Conservation (phyloP, 2,329 filamentous ascomycete species). For the Aspergillus versicolor region DNA sequence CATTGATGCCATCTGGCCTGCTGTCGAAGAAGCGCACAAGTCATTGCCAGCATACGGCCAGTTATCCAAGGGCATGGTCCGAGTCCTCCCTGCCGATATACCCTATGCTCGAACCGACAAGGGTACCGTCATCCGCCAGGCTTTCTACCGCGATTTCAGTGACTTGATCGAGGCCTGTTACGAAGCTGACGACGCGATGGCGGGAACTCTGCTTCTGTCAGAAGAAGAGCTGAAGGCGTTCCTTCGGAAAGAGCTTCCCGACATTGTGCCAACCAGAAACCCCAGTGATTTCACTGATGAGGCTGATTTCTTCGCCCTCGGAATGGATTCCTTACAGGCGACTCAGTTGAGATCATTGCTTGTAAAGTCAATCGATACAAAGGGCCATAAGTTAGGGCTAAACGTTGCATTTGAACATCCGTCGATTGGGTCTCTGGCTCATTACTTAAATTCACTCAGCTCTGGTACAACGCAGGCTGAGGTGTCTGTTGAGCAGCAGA, state of each 20-base stretch:
- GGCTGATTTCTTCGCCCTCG: conserved; percentile 58
- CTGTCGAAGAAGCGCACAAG: conserved; percentile 53
- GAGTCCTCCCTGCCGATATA: conserved; percentile 47
- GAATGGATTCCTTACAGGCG: conserved; percentile 60
- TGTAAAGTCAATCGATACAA: conserved; percentile 50
- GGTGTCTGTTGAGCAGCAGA: conserved; percentile 42
- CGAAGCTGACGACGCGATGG: conserved; percentile 20
- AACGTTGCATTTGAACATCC: conserved; percentile 62
- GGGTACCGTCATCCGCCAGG: conserved; percentile 54
- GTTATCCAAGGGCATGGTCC: conserved; percentile 54
- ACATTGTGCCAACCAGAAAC: conserved; percentile 24
- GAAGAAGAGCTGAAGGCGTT: conserved; percentile 32
- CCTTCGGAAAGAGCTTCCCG: conserved; percentile 31
- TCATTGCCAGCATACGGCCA: conserved; percentile 53
- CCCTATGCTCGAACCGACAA: conserved; percentile 56
- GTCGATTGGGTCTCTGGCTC: conserved; percentile 48
- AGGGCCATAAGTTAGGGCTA: conserved; percentile 49
- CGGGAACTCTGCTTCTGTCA: conserved; percentile 9
- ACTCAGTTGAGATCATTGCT: conserved; percentile 56
- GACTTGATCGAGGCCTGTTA: conserved; percentile 49
- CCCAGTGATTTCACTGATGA: conserved; percentile 30
- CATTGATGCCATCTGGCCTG: conserved; percentile 50
- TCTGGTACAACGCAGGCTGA: conserved; percentile 31
- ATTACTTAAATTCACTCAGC: conserved; percentile 44
- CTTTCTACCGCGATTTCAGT: conserved; percentile 50